Evolutionary conservation across 2,329 filamentous ascomycete species (phyloP), one percentile per base, ranked within the genome.

Genomic region (Neopestalotiopsis sp.): DNA sequence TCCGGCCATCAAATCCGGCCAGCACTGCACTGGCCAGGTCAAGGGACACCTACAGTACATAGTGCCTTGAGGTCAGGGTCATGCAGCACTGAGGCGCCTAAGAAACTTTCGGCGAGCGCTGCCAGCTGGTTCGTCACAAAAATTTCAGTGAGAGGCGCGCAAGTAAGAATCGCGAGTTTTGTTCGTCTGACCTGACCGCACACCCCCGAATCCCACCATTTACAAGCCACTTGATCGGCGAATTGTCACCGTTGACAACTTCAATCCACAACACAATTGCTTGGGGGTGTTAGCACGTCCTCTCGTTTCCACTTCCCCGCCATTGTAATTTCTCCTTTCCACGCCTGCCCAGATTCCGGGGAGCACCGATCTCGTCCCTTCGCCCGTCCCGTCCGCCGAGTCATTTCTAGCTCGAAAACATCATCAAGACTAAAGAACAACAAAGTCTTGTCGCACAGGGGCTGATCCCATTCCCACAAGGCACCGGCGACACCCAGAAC

Each of bases 251-350:
- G 24, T 65, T 49, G 62, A 62, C 62, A 30, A 40, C 62, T 28
- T 65, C 62, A 49, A 65, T 65, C 40, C 40, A 49, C 62, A 53
- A 24, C 62, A 65, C 10, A 24, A 32, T 10, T 24, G 10, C 5
- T 40, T 12, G 34, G 10, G 13, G 34, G 40, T 49, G 10, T 40
- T 65, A 65, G 62, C 40, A 24, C 42, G 38, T 65, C 62, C 63
- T 66, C 49, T 38, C 45, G 63, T 66, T 65, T 57, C 63, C 63
- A 66, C 63, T 66, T 58, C 63, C 63, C 63, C 63, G 49, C 63
- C 28, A 40, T 28, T 40, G 32, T 9, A 20, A 49, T 66, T 38
- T 34, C 17, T 57, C 30, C 49, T 58, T 38, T 34, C 28, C 30
- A 45, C 49, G 63, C 24, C 24, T 34, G 9, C 63, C 42, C 42